Evolutionary conservation across 257 asterid species (phyloP), one percentile per base, ranked within the genome.

Genomic region (Salvia miltiorrhiza): DNA sequence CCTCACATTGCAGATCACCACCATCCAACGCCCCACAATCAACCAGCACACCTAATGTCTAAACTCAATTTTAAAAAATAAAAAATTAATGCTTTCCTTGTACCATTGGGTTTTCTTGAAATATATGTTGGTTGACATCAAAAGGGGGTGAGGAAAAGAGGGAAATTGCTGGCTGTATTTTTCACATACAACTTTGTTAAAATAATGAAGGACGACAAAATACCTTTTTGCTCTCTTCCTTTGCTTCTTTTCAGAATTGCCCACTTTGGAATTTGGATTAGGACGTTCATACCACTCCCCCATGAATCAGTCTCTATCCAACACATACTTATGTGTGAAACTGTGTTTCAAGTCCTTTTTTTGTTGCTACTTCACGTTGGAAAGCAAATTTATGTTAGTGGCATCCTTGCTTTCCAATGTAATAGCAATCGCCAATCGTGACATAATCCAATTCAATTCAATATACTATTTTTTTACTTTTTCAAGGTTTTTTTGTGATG

Each of bases 11-110:
- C 47, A 21, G 7, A 57, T 55, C 32, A 13, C 5, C 26, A n/a
- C 11, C 26, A 80, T 77, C 81, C 67, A 9, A 73, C 41, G 80
- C 65, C 24, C 35, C n/a, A 39, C 17, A 26, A 23, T 54, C 9
- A 14, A 28, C 72, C 79, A 80, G 67, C 78, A 43, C 60, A 59
- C 4, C 49, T 50, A 37, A 41, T 8, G 12, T 43, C 30, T 47
- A 17, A 47, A 59, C 41, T 58, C 40, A 20, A 71, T 10, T 26
- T 58, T 58, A 0, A 26, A 54, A 23, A 11, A 0, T 7, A 40
- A 67, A 63, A 72, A 63, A 28, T n/a, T n/a, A n/a, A n/a, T n/a
- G 75, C 20, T 44, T 65, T 24, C 60, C 33, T 55, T 49, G 44
- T 17, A 4, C 28, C 28, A 30, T 55, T 49, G 67, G 65, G 28